Conservation (phyloP, 106 monocot species). For the Posidonia australis region DNA sequence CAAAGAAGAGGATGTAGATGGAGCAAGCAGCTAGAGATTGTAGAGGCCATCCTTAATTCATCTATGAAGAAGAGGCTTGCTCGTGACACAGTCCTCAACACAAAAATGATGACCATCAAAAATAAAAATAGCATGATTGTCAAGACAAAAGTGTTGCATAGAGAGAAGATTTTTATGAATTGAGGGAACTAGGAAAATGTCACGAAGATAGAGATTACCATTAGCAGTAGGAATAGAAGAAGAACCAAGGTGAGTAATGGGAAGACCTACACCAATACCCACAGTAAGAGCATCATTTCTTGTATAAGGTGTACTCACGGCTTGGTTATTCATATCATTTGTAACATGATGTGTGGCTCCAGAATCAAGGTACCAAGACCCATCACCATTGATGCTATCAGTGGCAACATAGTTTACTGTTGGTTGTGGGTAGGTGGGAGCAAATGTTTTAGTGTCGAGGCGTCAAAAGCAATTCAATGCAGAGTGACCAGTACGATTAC, state of each 20-base stretch:
- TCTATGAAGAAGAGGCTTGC: no score
- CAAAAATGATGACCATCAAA: not conserved
- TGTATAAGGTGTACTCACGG: not conserved
- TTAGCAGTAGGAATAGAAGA: not conserved
- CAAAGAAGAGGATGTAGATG: no score
- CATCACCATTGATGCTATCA: not conserved
- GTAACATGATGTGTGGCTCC: constrained; percentile 1
- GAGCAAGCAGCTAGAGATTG: no score
- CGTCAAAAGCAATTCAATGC: not conserved
- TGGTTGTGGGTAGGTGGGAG: not conserved
- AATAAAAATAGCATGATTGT: no score
- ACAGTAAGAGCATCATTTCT: not conserved
- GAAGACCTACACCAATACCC: not conserved
- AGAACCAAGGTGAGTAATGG: not conserved
- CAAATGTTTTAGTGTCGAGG: not conserved
- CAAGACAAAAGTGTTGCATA: not conserved
- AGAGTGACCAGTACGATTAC: not conserved
- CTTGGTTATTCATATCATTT: not conserved
- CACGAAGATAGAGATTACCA: no score
- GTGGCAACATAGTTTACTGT: not conserved
- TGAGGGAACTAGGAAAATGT: not conserved
- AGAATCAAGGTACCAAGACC: not conserved
- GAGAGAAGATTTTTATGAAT: not conserved
- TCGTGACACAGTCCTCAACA: no score
- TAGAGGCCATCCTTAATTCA: no score